Percentiles rank a stretch among this genome's conserved stretches.
These are phyloP conservation scores for Amylostereum chailletii DNA, from an alignment of 1,284 basidiomycete species.

Conservation along the genomic window DNA sequence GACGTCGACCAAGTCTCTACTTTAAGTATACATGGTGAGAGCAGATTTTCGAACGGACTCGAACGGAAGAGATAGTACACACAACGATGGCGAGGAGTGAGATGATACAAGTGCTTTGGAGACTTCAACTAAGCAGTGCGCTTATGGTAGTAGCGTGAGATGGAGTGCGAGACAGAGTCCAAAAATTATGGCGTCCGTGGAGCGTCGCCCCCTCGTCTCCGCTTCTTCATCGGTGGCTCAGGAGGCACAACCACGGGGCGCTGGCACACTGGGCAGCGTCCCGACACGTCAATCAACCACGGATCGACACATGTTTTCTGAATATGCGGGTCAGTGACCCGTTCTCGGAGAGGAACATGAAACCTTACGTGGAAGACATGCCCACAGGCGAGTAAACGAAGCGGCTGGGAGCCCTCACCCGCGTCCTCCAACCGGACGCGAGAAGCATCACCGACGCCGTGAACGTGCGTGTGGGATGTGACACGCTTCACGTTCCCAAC, in stretches of 20 bases:
- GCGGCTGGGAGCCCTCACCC: conserved; percentile 64
- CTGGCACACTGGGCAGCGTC: conserved; percentile 72
- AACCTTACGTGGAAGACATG: conserved; percentile 75
- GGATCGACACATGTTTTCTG: conserved; percentile 76
- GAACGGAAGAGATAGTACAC: too few species aligned
- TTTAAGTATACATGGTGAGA: too few species aligned
- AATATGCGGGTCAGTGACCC: conserved; percentile 3
- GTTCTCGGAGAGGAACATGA: background rate
- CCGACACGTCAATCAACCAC: conserved; percentile 71
- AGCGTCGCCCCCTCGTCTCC: too few species aligned
- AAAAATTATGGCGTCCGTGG: too few species aligned
- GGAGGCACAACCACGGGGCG: conserved; percentile 33
- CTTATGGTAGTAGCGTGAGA: too few species aligned
- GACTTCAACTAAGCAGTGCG: too few species aligned
- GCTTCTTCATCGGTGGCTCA: conserved; percentile 11
- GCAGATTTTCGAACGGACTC: too few species aligned
- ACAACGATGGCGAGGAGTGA: too few species aligned
- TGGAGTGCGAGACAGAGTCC: too few species aligned
- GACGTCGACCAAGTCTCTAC: too few species aligned
- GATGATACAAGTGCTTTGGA: too few species aligned
- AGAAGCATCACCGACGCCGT: conserved; percentile 31
- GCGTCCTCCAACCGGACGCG: conserved; percentile 52
- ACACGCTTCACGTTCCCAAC: too few species aligned
- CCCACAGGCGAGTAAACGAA: conserved; percentile 63
- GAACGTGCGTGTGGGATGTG: conserved; percentile 13